Conservation (phyloP, 1,139 yeast species). For the Scheffersomyces parashehatae region DNA sequence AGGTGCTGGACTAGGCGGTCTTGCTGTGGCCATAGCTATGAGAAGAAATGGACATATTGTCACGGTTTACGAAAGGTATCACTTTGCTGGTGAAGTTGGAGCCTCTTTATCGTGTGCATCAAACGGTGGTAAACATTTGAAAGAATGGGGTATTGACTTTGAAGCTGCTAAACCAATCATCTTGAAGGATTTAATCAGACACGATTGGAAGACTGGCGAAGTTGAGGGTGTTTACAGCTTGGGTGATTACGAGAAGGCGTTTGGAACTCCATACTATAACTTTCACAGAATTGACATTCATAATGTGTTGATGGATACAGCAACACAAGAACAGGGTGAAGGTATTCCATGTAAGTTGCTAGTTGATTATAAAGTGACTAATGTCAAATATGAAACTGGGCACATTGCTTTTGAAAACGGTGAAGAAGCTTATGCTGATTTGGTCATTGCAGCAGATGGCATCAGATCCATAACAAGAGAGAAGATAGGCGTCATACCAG, state of each 20-base stretch:
- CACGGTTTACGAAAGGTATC: constrained; percentile 18
- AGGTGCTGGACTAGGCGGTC: constrained; percentile 20
- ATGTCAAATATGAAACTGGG: constrained; percentile 16
- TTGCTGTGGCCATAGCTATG: constrained; percentile 16
- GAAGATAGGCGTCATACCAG: constrained; percentile 16
- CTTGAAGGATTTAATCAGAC: constrained; percentile 16
- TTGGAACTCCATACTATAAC: constrained; percentile 20
- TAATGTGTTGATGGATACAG: constrained; percentile 17
- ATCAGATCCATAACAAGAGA: constrained; percentile 17
- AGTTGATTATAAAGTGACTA: constrained; percentile 16
- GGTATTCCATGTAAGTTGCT: constrained; percentile 16
- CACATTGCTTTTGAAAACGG: constrained; percentile 17
- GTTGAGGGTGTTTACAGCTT: constrained; percentile 15
- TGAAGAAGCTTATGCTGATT: constrained; percentile 10
- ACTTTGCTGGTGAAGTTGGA: constrained; percentile 22
- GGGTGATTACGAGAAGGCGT: constrained; percentile 24
- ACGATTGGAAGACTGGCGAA: constrained; percentile 15
- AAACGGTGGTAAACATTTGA: constrained; percentile 18
- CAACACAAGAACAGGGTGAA: constrained; percentile 10
- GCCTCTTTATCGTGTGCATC: constrained; percentile 23
- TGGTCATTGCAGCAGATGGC: constrained; percentile 22
- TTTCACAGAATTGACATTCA: constrained; percentile 25
- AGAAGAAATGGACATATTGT: constrained; percentile 18
- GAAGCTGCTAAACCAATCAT: constrained; percentile 16
- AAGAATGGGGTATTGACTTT: constrained; percentile 18